Conservation (phyloP, 345 rosid species). For the Erodium maritimum region DNA sequence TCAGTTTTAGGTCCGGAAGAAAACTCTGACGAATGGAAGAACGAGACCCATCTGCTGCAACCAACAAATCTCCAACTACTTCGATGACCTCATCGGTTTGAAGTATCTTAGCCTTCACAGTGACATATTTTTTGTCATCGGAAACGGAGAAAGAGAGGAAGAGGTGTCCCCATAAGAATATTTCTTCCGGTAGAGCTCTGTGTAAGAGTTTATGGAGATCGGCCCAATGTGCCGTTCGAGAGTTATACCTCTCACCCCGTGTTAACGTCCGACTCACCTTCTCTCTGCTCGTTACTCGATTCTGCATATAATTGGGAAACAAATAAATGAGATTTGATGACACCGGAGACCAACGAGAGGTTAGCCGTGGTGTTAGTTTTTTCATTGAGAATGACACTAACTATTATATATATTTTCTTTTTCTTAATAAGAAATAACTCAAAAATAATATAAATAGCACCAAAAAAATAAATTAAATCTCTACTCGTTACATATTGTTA, state of each 20-base stretch:
- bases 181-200: slow-evolving; percentile 29
- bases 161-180: slow-evolving; percentile 55
- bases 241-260: slow-evolving; percentile 57
- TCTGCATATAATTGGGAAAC: slow-evolving; percentile 18
- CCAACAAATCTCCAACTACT: slow-evolving; percentile 45
- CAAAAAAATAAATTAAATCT: too few species aligned
- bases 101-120: slow-evolving; percentile 36
- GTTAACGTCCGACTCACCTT: slow-evolving; percentile 27
- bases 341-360: neutral
- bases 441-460: too few species aligned
- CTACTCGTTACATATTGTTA: too few species aligned
- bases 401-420: too few species aligned
- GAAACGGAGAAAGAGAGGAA: slow-evolving; percentile 43
- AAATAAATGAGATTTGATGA: neutral
- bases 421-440: too few species aligned
- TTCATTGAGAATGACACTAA: too few species aligned
- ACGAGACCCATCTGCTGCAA: slow-evolving; percentile 77
- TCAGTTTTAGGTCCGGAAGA: slow-evolving; percentile 19
- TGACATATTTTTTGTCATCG: slow-evolving; percentile 28
- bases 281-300: slow-evolving; percentile 33
- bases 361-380: too few species aligned
- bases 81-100: slow-evolving; percentile 34
- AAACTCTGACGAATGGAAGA: slow-evolving; percentile 52
- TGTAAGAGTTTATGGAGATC: slow-evolving; percentile 53
- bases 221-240: slow-evolving; percentile 73